Conservation (phyloP, 2,329 filamentous ascomycete genomes). For the Hypoxylon sp. region DNA sequence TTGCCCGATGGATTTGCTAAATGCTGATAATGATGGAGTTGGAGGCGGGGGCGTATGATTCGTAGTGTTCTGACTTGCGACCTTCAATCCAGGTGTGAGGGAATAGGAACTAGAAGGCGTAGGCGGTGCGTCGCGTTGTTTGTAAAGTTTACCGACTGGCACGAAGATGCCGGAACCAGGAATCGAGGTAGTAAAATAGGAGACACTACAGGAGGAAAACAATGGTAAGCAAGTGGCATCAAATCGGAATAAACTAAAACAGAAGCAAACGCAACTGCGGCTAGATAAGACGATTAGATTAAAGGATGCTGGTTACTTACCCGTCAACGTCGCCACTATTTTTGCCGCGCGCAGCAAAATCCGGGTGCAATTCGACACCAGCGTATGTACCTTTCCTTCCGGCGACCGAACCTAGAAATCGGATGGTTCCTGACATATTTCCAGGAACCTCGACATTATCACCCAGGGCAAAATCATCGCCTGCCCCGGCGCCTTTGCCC, state of each 20-base stretch:
- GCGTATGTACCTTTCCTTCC: constrained; percentile 94
- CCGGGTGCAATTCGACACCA: constrained; percentile 87
- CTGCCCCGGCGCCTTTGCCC: constrained; percentile 62
- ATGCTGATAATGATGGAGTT: constrained; percentile 78
- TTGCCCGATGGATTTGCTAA: constrained; percentile 90
- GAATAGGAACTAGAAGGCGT: constrained; percentile 69
- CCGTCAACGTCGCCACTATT: constrained; percentile 97
- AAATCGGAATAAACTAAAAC: constrained; percentile 17
- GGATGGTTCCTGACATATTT: constrained; percentile 90
- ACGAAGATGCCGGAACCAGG: constrained; percentile 94
- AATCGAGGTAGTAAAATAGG: constrained; percentile 85
- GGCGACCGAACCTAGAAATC: constrained; percentile 87
- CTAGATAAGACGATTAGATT: constrained; percentile 32
- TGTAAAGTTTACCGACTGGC: constrained; percentile 84
- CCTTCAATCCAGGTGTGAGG: constrained; percentile 73
- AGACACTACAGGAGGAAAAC: constrained; percentile 62
- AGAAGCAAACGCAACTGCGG: constrained; percentile 10
- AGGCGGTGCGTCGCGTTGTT: constrained; percentile 70
- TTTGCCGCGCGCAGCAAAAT: constrained; percentile 88
- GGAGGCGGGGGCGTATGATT: constrained; percentile 77
- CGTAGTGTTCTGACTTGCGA: constrained; percentile 70
- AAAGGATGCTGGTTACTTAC: constrained; percentile 64
- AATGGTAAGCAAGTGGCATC: constrained; percentile 27
- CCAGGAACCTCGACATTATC: constrained; percentile 93
- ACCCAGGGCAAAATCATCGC: constrained; percentile 76